Conservation (phyloP, 805 yeast species). For the Millerozyma miso region DNA sequence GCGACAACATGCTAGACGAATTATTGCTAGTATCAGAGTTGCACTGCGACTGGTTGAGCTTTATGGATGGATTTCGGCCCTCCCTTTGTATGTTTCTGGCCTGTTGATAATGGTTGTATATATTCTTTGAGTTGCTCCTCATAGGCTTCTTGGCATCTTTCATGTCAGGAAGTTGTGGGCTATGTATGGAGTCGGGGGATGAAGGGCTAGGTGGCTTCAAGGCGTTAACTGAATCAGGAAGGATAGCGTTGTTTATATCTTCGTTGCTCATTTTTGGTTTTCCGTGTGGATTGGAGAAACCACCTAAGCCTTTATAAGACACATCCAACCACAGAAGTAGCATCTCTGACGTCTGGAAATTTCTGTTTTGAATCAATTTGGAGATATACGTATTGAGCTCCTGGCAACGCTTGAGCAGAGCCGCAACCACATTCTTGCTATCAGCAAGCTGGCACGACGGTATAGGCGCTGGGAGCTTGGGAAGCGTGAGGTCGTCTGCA, state of each 20-base stretch:
- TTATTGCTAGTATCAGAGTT: background rate
- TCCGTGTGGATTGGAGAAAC: constrained; percentile 16
- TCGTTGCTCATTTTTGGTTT: constrained; percentile 13
- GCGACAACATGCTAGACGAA: background rate
- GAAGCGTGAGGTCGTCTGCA: constrained; percentile 12
- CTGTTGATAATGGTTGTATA: constrained; percentile 32
- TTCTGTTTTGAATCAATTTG: constrained; percentile 13
- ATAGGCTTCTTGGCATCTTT: constrained; percentile 11
- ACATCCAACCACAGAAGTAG: constrained; percentile 28
- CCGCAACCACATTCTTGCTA: constrained; percentile 8
- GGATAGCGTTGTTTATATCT: constrained; percentile 16
- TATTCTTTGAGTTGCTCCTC: constrained; percentile 24
- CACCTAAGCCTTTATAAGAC: constrained; percentile 24
- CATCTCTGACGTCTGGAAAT: constrained; percentile 22
- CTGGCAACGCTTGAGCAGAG: constrained; percentile 16
- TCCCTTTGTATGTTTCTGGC: background rate
- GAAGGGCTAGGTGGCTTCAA: background rate
- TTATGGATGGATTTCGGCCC: background rate
- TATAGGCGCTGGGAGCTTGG: constrained; percentile 29
- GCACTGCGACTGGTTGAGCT: background rate
- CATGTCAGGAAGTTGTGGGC: background rate
- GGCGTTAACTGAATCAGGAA: constrained; percentile 7
- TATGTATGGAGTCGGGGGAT: background rate
- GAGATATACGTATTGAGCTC: constrained; percentile 24
- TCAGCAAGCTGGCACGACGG: constrained; percentile 10